These are phyloP conservation scores for Paecilomyces niveus DNA, from an alignment of 2,329 filamentous ascomycete genomes.

Conservation along the genomic window DNA sequence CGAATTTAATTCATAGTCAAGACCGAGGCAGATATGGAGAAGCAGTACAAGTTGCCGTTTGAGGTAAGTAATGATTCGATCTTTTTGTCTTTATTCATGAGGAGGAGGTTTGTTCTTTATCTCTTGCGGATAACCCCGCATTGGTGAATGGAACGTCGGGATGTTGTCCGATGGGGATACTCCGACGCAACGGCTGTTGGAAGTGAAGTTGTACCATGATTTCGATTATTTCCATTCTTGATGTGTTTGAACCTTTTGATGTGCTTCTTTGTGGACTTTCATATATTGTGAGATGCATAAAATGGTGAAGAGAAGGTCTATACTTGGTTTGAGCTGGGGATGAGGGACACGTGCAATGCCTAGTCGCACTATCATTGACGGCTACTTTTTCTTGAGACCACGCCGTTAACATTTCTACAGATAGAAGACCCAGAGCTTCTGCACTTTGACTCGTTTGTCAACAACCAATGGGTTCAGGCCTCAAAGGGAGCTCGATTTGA, in stretches of 20 bases:
- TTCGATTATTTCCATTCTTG: neutral
- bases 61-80: slow-evolving; percentile 17
- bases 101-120: neutral
- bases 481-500: slow-evolving; percentile 44
- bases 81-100: neutral
- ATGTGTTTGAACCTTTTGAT: neutral
- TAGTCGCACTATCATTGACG: neutral
- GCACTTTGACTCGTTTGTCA: slow-evolving; percentile 44
- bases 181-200: neutral
- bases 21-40: slow-evolving; percentile 16
- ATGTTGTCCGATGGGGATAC: neutral
- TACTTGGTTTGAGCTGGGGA: neutral
- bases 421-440: slow-evolving; percentile 44
- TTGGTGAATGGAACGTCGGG: neutral
- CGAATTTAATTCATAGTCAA: neutral
- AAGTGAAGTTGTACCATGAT: neutral
- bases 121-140: neutral
- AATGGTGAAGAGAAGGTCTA: neutral
- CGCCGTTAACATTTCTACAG: slow-evolving; percentile 16
- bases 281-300: neutral
- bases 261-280: neutral
- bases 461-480: slow-evolving; percentile 42
- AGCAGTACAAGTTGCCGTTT: slow-evolving; percentile 31
- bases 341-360: neutral
- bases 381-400: neutral